Conservation (phyloP, 179 eudicot species). For the Beta macrorhiza region DNA sequence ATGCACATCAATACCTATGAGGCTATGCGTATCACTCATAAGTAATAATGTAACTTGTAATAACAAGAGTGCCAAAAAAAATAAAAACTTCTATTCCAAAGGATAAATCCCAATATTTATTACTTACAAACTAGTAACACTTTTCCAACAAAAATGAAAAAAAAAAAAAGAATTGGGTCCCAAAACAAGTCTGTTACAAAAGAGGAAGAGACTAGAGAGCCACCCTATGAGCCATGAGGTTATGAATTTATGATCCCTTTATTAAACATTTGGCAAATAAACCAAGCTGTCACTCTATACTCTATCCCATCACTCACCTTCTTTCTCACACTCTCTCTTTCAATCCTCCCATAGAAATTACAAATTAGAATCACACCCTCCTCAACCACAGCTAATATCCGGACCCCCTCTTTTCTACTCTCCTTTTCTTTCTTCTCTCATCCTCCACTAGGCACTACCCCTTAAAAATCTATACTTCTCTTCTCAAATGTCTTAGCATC, state of each 20-base stretch:
- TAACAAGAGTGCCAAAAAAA: too few relatives aligned
- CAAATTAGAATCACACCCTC: slow-evolving; percentile 8
- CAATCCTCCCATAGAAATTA: neutral
- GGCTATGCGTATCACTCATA: too few relatives aligned
- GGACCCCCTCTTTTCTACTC: neutral
- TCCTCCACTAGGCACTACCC: neutral
- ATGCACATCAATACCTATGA: too few relatives aligned
- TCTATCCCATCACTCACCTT: neutral
- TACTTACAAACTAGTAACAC: too few relatives aligned
- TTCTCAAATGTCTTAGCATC: neutral
- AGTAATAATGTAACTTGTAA: too few relatives aligned
- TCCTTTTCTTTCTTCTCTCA: neutral
- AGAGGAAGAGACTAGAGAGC: neutral
- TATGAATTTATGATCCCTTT: neutral
- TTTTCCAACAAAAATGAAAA: too few relatives aligned
- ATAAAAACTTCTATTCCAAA: too few relatives aligned
- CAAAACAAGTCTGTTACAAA: neutral
- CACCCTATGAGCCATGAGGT: neutral
- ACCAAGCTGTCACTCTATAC: slow-evolving; percentile 19
- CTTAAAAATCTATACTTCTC: neutral
- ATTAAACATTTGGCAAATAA: neutral
- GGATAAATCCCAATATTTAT: too few relatives aligned
- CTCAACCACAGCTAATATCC: slow-evolving; percentile 4
- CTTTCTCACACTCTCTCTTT: neutral
- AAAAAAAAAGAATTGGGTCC: neutral